Evolutionary conservation across 192 early-diverging fungal genomes (phyloP).

Genomic region (Coemansia sp.): DNA sequence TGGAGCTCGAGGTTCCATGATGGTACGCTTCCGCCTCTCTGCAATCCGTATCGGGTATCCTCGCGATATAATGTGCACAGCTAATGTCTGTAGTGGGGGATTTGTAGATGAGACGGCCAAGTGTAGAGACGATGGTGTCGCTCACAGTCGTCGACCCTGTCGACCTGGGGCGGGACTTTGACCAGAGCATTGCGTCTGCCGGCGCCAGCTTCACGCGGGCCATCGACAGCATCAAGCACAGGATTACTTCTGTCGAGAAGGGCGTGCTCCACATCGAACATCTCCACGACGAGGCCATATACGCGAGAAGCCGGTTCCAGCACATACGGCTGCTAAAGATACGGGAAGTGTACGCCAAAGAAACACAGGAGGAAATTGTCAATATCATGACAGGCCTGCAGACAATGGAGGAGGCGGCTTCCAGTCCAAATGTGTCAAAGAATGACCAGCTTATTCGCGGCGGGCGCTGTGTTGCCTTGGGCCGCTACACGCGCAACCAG

Average conservation of each 20-base stretch:
- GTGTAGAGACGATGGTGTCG: too few species aligned
- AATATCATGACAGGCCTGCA: conserved; percentile 5
- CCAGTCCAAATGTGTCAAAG: conserved; percentile 4
- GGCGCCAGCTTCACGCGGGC: conserved; percentile 7
- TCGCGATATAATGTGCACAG: too few species aligned
- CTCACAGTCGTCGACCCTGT: too few species aligned
- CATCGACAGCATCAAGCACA: conserved; percentile 6
- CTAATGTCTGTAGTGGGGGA: too few species aligned
- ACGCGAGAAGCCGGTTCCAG: conserved; percentile 13
- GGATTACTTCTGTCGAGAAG: conserved; percentile 8
- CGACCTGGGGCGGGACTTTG: too few species aligned
- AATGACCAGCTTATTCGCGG: conserved; percentile 3
- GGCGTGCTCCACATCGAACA: conserved; percentile 18
- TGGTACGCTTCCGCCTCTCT: too few species aligned
- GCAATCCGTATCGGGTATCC: too few species aligned
- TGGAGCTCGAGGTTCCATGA: too few species aligned
- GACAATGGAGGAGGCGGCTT: conserved; percentile 6
- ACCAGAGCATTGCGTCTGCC: too few species aligned
- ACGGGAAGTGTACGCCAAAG: conserved; percentile 10
- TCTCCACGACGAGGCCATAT: conserved; percentile 22
- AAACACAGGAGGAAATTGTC: conserved; percentile 5
- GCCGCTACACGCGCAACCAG: conserved; percentile 4
- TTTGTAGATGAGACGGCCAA: too few species aligned
- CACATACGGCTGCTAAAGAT: conserved; percentile 11
- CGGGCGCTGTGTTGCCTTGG: conserved; percentile 1